phyloP scores from a whole-genome alignment of 2,329 filamentous ascomycete genomes.

The Talaromyces sp. region DNA sequence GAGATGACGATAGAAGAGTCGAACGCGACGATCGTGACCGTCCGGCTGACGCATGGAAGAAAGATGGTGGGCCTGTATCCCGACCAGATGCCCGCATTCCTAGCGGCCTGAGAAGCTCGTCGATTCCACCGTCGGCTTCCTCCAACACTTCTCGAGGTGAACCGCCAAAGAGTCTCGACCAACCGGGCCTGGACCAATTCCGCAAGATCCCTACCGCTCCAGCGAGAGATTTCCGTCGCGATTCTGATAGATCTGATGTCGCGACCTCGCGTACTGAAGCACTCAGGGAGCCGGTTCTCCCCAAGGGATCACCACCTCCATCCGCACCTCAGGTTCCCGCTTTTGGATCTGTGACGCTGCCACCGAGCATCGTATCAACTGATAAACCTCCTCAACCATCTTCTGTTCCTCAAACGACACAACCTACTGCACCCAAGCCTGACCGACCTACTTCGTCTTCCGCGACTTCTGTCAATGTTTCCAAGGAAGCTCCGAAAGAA shows the following conservation, averaged over 20 bases:
- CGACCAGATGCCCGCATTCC: slow-evolving; percentile 17
- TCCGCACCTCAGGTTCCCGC: slow-evolving; percentile 38
- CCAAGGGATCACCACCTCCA: slow-evolving; percentile 32
- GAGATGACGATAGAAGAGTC: slow-evolving; percentile 29
- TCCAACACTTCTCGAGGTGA: slow-evolving; percentile 16
- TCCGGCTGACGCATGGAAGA: slow-evolving; percentile 31
- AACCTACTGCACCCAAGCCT: background rate
- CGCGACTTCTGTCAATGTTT: slow-evolving; percentile 8
- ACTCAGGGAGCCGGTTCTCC: slow-evolving; percentile 20
- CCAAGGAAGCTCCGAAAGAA: slow-evolving; percentile 24
- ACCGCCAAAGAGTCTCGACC: slow-evolving; percentile 17
- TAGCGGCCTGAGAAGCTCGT: slow-evolving; percentile 9
- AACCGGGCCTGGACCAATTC: slow-evolving; percentile 16
- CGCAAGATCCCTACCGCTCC: slow-evolving; percentile 18
- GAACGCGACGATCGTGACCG: slow-evolving; percentile 27
- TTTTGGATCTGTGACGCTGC: slow-evolving; percentile 33
- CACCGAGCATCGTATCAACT: slow-evolving; percentile 17
- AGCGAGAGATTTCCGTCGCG: slow-evolving; percentile 25
- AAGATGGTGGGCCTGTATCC: slow-evolving; percentile 31
- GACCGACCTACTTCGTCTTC: slow-evolving; percentile 15
- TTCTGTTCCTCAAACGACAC: background rate
- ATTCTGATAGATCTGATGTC: slow-evolving; percentile 25
- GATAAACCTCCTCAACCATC: slow-evolving; percentile 15
- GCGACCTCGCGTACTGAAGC: slow-evolving; percentile 20
- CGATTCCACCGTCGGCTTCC: slow-evolving; percentile 5